Evolutionary conservation across 495 filamentous ascomycete species (phyloP), one percentile per base, ranked within the genome.

Genomic region (Penicillium ochrochloron): DNA sequence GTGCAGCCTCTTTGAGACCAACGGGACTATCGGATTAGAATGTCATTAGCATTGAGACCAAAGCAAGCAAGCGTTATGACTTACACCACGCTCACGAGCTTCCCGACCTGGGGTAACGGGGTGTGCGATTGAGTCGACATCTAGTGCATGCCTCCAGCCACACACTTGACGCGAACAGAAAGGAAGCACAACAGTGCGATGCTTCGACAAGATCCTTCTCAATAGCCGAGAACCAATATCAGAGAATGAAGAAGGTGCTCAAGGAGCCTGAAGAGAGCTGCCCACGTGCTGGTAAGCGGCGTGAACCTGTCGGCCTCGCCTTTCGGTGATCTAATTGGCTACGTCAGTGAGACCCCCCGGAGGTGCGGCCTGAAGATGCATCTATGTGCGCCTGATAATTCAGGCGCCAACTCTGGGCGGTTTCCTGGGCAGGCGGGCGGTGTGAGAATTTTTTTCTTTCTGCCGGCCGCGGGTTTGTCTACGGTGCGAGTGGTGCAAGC

Each of bases 1-100:
- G 89, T 33, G 93, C 91, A 53, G 95, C 95, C 85, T 99, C 95
- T 82, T 92, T 93, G 61, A 97, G 84, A 52, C 87, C 85, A 33
- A 98, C 96, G n/a, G 95, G 94, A 57, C 88, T 91, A 60, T 19
- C 58, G 11, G 33, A 66, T 51, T 21, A 10, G 48, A 46, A 31
- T 19, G 19, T 15, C 3, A 42, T 74, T 57, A 77, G 68, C 54
- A 70, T 63, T 63, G 51, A 39, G 12, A 19, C 5, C 15, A 19
- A 5, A 35, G 31, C n/a, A 35, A 8, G 27, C 15, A 53, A 11
- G 17, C 15, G 8, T 53, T 11, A 6, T 15, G 53, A 72, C 82
- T 66, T 73, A 86, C 84, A 86, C 83, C 53, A 87, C 76, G 68
- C 79, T 86, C 66, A 86, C 74, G 42, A 84, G 83, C 75, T 82